A percentile compares a stretch with the other conserved stretches of the same genome.
phyloP scores from a whole-genome alignment of 2,329 filamentous ascomycete genomes.

The Westerdykella aurantiaca region DNA sequence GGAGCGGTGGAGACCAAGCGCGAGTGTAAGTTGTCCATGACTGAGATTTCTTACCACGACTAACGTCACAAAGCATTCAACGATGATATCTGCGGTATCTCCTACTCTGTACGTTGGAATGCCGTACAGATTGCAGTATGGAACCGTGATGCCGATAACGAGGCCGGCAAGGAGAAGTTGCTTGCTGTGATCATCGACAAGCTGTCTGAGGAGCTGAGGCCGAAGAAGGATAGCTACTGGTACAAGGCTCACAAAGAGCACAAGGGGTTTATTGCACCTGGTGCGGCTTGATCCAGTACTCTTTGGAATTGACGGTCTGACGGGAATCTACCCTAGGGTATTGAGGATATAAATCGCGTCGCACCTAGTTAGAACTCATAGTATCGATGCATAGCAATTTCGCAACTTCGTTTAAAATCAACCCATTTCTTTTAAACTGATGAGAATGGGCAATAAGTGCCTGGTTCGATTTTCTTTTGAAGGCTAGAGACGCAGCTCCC shows the following conservation, averaged over 20 bases:
- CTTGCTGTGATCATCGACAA: slow-evolving; percentile 67
- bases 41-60: slow-evolving; percentile 1
- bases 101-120: slow-evolving; percentile 82
- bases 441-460: no score
- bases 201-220: slow-evolving; percentile 65
- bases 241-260: slow-evolving; percentile 92
- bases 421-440: no score
- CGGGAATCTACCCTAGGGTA: no score
- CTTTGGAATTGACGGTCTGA: no score
- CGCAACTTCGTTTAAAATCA: no score
- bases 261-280: slow-evolving; percentile 56
- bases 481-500: no score
- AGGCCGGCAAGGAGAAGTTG: slow-evolving; percentile 70
- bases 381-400: no score
- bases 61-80: slow-evolving; percentile 45
- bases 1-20: slow-evolving; percentile 56
- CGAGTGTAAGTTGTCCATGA: slow-evolving; percentile 48
- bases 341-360: no score
- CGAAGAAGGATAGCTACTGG: slow-evolving; percentile 62
- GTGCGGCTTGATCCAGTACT: not conserved
- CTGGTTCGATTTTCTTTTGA: no score
- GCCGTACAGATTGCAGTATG: slow-evolving; percentile 83
- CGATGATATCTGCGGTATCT: slow-evolving; percentile 81
- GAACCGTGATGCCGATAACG: slow-evolving; percentile 82
- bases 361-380: no score